Base-by-base conservation (phyloP, 116 monocot species). In the Phalaenopsis hybrid region DNA sequence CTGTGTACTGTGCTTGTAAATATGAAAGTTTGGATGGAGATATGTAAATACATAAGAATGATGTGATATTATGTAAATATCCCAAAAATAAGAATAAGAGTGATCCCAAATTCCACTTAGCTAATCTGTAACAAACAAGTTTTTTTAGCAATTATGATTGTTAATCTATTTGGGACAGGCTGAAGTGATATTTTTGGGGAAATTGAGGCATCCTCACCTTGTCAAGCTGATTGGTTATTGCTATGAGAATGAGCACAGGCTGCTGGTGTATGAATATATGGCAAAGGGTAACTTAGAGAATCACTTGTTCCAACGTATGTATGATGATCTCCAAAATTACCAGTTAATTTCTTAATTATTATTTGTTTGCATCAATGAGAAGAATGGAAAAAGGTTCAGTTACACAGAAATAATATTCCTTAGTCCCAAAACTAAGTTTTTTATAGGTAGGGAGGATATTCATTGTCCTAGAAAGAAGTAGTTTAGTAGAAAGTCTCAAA, bases 111-210 rank as follows among this genome's bases (percentile, higher is more conserved):
- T 28, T 25, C 21, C 21, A 21, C 13, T 65, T 61, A 59, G 52
- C 52, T 12, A 2, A 16, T 15, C 12, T 13, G 3, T 12, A 16
- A 52, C 1, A 52, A 52, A 3, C 12, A 51, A 12, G 51, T 51
- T 2, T 11, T 12, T 12, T 12, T 51, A 31, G 51, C 51, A 51
- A 51, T 11, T 63, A n/a, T 63, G 63, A 63, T 5, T 70, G 23
- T 1, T 12, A 45, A 20, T 74, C 6, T 74, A 5, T 75, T 75
- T 7, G 44, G 65, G 45, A 50, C 79, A 83, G 87, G 81, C 87
- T 25, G 87, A 87, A 58, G 87, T 87, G 23, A 84, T 87, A 13
- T 84, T 79, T 80, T 75, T 87, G 25, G 87, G 87, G 51, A 81
- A 87, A 82, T 79, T 87, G 75, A 68, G 81, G 85, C 84, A 83